These are phyloP conservation scores for Naumovozyma baii DNA, from an alignment of 805 yeast genomes.

Conservation along the genomic window DNA sequence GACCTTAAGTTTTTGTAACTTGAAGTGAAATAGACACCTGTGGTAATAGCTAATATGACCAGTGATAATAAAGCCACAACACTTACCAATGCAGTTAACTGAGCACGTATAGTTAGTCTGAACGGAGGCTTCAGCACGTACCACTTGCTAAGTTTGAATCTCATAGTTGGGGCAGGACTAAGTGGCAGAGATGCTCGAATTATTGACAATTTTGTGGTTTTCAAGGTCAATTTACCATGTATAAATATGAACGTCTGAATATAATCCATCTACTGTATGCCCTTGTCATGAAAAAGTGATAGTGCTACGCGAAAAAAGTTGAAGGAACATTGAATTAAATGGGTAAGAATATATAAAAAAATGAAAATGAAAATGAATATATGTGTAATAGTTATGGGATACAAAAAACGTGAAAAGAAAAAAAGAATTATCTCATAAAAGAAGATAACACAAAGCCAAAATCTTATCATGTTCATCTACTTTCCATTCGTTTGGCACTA, in stretches of 20 bases:
- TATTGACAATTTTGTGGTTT: neutral
- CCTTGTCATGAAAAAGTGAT: too few relatives aligned
- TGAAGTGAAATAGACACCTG: constrained; percentile 63
- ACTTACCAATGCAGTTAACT: constrained; percentile 61
- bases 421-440: neutral
- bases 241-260: too few relatives aligned
- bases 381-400: too few relatives aligned
- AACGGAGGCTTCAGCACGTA: constrained; percentile 26
- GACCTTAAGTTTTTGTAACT: constrained; percentile 54
- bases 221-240: too few relatives aligned
- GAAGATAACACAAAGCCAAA: constrained; percentile 12
- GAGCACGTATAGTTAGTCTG: constrained; percentile 62
- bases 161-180: neutral
- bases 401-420: neutral
- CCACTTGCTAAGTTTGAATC: neutral
- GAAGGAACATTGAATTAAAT: neutral
- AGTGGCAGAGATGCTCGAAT: too few relatives aligned
- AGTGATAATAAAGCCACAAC: constrained; percentile 62
- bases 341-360: too few relatives aligned
- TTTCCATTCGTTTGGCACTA: neutral
- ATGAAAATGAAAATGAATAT: too few relatives aligned
- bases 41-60: constrained; percentile 61
- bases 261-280: too few relatives aligned
- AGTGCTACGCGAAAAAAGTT: neutral
- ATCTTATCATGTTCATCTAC: constrained; percentile 9